Base-by-base conservation (phyloP, 805 yeast genomes). In the Yarrowia hollandica region DNA sequence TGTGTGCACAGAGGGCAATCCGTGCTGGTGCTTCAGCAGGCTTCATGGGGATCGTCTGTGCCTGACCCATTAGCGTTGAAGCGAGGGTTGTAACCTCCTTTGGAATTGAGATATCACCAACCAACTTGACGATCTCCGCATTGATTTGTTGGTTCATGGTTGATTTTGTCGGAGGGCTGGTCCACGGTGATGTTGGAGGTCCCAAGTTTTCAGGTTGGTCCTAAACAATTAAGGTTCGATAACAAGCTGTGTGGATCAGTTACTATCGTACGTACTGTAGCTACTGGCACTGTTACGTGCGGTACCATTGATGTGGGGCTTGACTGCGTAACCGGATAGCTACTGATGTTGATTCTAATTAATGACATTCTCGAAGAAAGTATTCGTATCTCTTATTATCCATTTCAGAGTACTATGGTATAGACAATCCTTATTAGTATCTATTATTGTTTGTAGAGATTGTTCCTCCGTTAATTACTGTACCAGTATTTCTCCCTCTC, bases 1-100 rank as follows among this genome's bases (percentile, higher is more conserved):
- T 35, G 12, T 65, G 64, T 9, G 64, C 61, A 52, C 68, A 63
- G 7, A 67, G 31, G 9, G 61, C 57, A 52, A 57, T 39, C 22
- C 68, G 52, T 4, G 67, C 68, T 3, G 65, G 60, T 18, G 65
- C 67, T 50, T 66, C 68, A 10, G 59, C 62, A 4, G 69, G 67
- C 34, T 57, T 60, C 50, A 66, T 35, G 10, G 58, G 44, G 15
- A 52, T 52, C 3, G 44, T 52, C 26, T 52, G 35, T 3, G 58
- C 58, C 26, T 37, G 35, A 12, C 34, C 44, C 34, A 52, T 21
- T 12, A 52, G 44, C 10, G 60, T 44, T 10, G 57, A 42, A 5
- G 56, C n/a, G 15, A 39, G 55, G 3, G 15, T 28, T 2, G 37
- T 28, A 12, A 55, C 26, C 22, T 42, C 37, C 23, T n/a, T 21